Evolutionary conservation across 2,329 filamentous ascomycete species (phyloP).

Genomic region (Sporothrix phasma): DNA sequence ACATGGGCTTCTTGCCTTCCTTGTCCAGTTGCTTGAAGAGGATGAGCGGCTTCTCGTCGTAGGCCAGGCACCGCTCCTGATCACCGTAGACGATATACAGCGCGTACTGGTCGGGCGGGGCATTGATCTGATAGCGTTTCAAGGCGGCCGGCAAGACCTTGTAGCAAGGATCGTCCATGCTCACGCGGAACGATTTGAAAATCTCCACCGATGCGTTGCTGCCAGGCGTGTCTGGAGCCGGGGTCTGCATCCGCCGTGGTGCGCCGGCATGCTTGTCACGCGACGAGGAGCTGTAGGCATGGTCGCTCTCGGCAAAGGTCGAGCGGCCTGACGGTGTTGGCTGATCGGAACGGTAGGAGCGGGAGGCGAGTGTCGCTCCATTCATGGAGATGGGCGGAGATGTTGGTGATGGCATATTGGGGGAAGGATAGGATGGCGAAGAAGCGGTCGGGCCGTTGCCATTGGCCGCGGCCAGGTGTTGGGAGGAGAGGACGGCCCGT

Average conservation of each 20-base stretch:
- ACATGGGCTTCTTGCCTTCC: constrained; percentile 98
- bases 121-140: constrained; percentile 97
- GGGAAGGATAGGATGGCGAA: constrained; percentile 49
- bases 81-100: constrained; percentile 99
- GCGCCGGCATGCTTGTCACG: constrained; percentile 31
- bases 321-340: constrained; percentile 44
- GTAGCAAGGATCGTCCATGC: constrained; percentile 95
- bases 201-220: constrained; percentile 70
- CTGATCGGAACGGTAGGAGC: constrained; percentile 50
- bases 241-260: constrained; percentile 51
- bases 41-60: constrained; percentile 89
- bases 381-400: constrained; percentile 49
- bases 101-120: constrained; percentile 94
- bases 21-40: constrained; percentile 96
- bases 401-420: constrained; percentile 61
- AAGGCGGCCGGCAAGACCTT: constrained; percentile 92
- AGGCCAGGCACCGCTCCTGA: constrained; percentile 82
- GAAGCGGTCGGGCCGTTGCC: constrained; percentile 41
- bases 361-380: constrained; percentile 45
- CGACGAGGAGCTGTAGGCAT: constrained; percentile 27
- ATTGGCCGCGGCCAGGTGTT: constrained; percentile 61
- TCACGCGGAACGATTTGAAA: constrained; percentile 97
- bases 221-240: constrained; percentile 50
- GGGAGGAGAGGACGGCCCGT: constrained; percentile 55
- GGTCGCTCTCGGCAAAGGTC: constrained; percentile 45